These are phyloP conservation scores for Gnaphalium uliginosum DNA, from an alignment of 129 eudicot genomes.

Conservation along the genomic window DNA sequence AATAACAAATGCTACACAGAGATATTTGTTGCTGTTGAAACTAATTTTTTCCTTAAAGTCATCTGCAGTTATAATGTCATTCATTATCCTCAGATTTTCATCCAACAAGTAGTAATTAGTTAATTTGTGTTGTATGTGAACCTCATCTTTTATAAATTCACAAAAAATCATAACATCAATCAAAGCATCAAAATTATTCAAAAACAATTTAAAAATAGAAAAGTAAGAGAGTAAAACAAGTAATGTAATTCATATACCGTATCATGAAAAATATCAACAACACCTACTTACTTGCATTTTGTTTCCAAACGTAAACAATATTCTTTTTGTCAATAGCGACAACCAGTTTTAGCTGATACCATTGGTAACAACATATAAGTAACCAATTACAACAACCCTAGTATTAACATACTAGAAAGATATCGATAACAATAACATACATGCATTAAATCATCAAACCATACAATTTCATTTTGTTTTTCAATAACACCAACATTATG, in stretches of 20 bases:
- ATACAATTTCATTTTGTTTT: too few species aligned
- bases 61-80: neutral
- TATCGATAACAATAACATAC: too few species aligned
- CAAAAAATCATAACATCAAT: neutral
- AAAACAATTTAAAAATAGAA: neutral
- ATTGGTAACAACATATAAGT: too few species aligned
- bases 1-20: slow-evolving; percentile 11
- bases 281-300: neutral
- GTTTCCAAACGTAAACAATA: neutral
- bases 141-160: neutral
- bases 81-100: neutral
- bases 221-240: neutral
- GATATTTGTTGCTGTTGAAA: neutral
- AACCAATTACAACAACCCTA: neutral
- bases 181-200: neutral
- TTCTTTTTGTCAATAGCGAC: neutral
- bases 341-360: too few species aligned
- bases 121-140: neutral
- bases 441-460: too few species aligned
- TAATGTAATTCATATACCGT: neutral
- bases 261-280: neutral
- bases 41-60: neutral
- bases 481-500: too few species aligned
- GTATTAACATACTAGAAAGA: too few species aligned
- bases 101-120: too few species aligned